A percentile compares a stretch with the other conserved stretches of the same genome.
Conservation (phyloP, 306 rosid species). For the Malus fusca region DNA sequence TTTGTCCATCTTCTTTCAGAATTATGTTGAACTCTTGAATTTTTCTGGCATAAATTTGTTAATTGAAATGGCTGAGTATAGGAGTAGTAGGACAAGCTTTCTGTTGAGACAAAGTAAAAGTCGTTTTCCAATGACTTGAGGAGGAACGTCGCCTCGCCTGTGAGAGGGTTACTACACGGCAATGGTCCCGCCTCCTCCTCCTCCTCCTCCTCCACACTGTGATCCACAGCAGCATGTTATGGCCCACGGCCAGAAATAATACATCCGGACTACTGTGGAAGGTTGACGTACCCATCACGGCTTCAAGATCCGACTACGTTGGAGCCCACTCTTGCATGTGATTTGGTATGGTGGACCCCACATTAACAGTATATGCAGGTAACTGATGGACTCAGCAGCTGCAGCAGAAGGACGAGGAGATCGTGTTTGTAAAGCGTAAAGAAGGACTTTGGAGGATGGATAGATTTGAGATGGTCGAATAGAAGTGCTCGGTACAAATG, state of each 20-base stretch:
- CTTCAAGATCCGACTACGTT: background rate
- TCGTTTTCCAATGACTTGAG: background rate
- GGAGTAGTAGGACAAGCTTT: no score
- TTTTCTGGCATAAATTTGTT: no score
- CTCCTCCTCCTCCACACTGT: background rate
- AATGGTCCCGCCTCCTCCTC: background rate
- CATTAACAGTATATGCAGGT: background rate
- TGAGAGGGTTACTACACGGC: background rate
- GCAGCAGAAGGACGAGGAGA: background rate
- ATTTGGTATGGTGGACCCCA: background rate
- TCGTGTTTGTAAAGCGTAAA: background rate
- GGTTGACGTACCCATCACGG: background rate
- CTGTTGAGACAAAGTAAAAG: background rate
- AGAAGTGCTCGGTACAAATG: no score
- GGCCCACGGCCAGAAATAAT: background rate
- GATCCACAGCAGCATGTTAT: background rate
- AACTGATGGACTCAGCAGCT: background rate
- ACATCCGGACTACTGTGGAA: background rate
- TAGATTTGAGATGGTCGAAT: no score
- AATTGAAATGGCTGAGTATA: no score
- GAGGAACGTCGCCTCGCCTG: no score
- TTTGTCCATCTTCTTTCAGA: no score
- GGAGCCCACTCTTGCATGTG: background rate
- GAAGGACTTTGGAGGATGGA: background rate
- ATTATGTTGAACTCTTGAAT: no score